Evolutionary conservation across 768 basidiomycete genomes (phyloP), one percentile per base, ranked within the genome.

Genomic region (Exidia glandulosa): DNA sequence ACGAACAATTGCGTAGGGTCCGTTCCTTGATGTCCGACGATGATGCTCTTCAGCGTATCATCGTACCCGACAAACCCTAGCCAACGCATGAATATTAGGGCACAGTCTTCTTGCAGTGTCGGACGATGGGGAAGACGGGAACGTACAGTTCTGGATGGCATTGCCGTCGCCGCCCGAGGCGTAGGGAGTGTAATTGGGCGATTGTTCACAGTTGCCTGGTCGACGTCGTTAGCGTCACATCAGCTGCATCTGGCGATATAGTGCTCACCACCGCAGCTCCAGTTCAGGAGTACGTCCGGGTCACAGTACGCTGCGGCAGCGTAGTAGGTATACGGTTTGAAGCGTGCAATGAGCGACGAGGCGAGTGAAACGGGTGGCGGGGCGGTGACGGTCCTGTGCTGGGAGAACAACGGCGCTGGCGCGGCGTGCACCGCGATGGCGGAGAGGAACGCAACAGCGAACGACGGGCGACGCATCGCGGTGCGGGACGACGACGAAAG

Each of bases 61-160:
- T 77, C 77, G 61, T 72, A 82, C n/a, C 81, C 81, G 32, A 81
- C 81, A 59, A 70, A 82, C 80, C 80, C 81, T 81, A n/a, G 57
- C 3, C 31, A 31, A 32, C 5, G 16, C 34, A 16, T 14, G 41
- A 19, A 23, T 6, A 0, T 6, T 45, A 6, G 19, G 41, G 6
- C 23, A 33, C 19, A 19, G 13, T 23, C 37, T 45, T 32, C 9
- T n/a, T n/a, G n/a, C n/a, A n/a, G n/a, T n/a, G n/a, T n/a, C n/a
- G n/a, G n/a, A n/a, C 23, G 4, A 36, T 10, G 16, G 14, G 25
- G n/a, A 33, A 13, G 10, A 45, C 5, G 4, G 29, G 16, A 9
- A 52, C 69, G 65, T 34, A 78, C 77, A 82, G 63, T 73, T 80
- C 61, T 80, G 81, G 1, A 70, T 66, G 0, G 55, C 57, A 54